phyloP scores from a whole-genome alignment of 768 basidiomycete species.

The Amanita thiersii region DNA sequence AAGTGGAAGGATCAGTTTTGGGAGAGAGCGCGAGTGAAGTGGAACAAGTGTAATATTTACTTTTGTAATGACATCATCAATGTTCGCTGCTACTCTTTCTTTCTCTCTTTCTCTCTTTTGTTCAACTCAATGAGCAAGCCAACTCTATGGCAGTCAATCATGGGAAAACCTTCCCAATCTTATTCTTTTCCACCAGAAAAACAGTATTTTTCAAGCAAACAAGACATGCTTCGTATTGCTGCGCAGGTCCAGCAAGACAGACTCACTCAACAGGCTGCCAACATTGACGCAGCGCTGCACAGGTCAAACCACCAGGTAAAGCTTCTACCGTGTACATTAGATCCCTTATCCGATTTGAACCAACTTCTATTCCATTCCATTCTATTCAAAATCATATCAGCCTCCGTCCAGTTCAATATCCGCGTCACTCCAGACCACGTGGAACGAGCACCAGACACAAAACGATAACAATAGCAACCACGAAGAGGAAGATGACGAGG shows the following conservation, averaged over 20 bases:
- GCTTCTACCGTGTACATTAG: background rate
- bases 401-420: no score
- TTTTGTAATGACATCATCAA: background rate
- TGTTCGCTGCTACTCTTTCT: background rate
- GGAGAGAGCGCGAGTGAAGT: no score
- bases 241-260: slow-evolving; percentile 10
- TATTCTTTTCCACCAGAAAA: slow-evolving; percentile 40
- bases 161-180: slow-evolving; percentile 56
- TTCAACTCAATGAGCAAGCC: slow-evolving; percentile 21
- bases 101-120: background rate
- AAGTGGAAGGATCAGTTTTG: no score
- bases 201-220: slow-evolving; percentile 44
- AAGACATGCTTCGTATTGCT: slow-evolving; percentile 41
- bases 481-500: slow-evolving; percentile 5
- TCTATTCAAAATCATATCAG: no score
- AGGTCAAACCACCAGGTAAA: slow-evolving; percentile 2
- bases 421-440: no score
- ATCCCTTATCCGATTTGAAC: background rate
- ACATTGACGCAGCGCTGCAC: slow-evolving; percentile 1
- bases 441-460: no score
- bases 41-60: no score
- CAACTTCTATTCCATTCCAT: background rate
- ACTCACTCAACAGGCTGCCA: slow-evolving; percentile 8
- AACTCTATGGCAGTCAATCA: slow-evolving; percentile 38
- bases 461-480: background rate